Evolutionary conservation across 305 asterid genomes (phyloP), one percentile per base, ranked within the genome.

Genomic region (Rubia balearica): DNA sequence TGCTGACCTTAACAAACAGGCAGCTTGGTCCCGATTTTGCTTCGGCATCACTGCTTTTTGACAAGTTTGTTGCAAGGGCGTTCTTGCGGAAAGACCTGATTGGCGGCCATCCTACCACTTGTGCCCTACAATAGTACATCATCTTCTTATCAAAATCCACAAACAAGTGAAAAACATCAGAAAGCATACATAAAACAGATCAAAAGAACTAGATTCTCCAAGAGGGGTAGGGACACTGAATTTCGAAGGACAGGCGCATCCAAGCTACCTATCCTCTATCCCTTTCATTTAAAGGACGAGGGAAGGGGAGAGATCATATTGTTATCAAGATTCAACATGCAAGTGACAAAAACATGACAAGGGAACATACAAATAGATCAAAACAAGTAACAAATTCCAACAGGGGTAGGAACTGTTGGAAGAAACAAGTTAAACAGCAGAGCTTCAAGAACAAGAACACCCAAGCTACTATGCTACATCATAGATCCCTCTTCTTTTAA

Each of bases 71-170:
- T 41, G 87, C 80, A 6, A 87, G 81, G 33, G 83, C 78, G 81
- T 82, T 90, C 88, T 90, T 90, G 2, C 91, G 79, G 78, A 88
- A 90, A 46, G 96, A 87, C 73, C 94, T 76, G 70, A 90, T 77
- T 62, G 97, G 97, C 66, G 97, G 97, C 97, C 97, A 90, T 75
- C 97, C 97, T 19, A 90, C 96, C 43, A 88, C 93, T 80, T 84
- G 96, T 68, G 90, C 88, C 84, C 97, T 90, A 83, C 72, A 73
- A 71, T 61, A 82, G 48, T 75, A 72, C 69, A 74, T 19, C 65
- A 12, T 19, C 19, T 38, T 10, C 40, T 69, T 3, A 69, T 62
- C 22, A 7, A 0, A 21, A 49, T 49, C 13, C 24, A 68, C 36
- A 51, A 1, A 4, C 21, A 68, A 51, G 38, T 53, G 51, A 36